Evolutionary conservation across 441 rosid species (phyloP).

Genomic region (Arabidopsis lyrata): DNA sequence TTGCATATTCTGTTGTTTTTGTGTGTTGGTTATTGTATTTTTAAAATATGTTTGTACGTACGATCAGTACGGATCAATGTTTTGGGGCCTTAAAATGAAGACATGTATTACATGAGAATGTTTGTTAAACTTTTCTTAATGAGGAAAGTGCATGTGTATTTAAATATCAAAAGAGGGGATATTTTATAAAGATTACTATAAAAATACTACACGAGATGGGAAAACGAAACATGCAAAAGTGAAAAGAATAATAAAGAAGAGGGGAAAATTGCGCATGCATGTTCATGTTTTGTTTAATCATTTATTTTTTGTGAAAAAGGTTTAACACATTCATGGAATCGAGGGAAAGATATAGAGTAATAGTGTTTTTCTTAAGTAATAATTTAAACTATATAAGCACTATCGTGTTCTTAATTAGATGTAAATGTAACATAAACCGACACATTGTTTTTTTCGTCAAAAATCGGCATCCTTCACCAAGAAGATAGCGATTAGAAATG

Average conservation of each 20-base stretch:
- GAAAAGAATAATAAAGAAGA: conserved; percentile 20
- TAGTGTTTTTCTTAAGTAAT: not conserved
- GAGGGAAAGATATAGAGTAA: not conserved
- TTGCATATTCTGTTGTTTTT: not conserved
- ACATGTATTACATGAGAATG: conserved; percentile 31
- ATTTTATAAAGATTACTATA: conserved; percentile 17
- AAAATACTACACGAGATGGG: conserved; percentile 19
- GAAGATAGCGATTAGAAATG: not conserved
- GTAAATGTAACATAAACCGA: conserved; percentile 28
- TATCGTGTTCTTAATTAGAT: conserved; percentile 1
- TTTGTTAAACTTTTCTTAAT: conserved; percentile 21
- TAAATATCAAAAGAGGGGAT: conserved; percentile 1
- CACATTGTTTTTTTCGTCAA: not conserved
- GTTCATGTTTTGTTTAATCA: conserved; percentile 29
- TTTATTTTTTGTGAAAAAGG: not conserved
- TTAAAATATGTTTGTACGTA: conserved; percentile 33
- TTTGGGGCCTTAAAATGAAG: conserved; percentile 11
- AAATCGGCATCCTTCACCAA: conserved; percentile 7
- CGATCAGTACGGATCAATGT: conserved; percentile 24
- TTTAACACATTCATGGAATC: conserved; percentile 21
- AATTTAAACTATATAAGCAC: not conserved
- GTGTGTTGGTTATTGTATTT: conserved; percentile 10
- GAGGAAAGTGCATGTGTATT: conserved; percentile 29
- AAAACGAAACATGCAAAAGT: conserved; percentile 36
- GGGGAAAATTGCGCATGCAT: conserved; percentile 34